Evolutionary conservation across 306 rosid species (phyloP), one percentile per base, ranked within the genome.

Genomic region (Sesbania bispinosa): DNA sequence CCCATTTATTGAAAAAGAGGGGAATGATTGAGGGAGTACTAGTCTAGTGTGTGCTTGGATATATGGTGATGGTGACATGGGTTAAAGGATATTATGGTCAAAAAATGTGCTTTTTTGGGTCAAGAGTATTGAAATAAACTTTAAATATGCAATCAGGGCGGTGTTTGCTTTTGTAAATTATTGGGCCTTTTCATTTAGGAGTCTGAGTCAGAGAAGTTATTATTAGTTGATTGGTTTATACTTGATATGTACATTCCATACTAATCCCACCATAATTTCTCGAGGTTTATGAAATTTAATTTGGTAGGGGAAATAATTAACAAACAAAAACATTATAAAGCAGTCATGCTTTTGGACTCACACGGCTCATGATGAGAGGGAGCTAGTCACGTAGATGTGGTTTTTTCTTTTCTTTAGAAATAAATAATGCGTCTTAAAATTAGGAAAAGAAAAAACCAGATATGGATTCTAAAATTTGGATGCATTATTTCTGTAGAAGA

Each of bases 21-120:
- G n/a, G 58, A 46, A 65, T 64, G 30, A 47, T 65, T 55, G 75
- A 51, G 78, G 68, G 16, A 24, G 54, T n/a, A n/a, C n/a, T n/a
- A n/a, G n/a, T n/a, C n/a, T n/a, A n/a, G n/a, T 62, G 45, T 43
- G 38, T 7, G 52, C 55, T 64, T 21, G n/a, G 33, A 54, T n/a
- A n/a, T n/a, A n/a, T n/a, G n/a, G n/a, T n/a, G n/a, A 63, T 33
- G 60, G 74, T 64, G 74, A 72, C 75, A 63, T 33, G 18, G 24
- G 39, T 15, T 42, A 64, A 30, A 45, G 29, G 45, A 63, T 35
- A 50, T 29, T 33, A 2, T 62, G 38, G 52, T 27, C 65, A 63
- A 74, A 48, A 19, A 64, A 20, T 48, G 46, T 27, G 55, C 61
- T 32, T 55, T 48, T 67, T 0, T 2, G 5, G 47, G 43, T 46